Evolutionary conservation across 2,329 filamentous ascomycete species (phyloP).

Genomic region (Beauveria australis): DNA sequence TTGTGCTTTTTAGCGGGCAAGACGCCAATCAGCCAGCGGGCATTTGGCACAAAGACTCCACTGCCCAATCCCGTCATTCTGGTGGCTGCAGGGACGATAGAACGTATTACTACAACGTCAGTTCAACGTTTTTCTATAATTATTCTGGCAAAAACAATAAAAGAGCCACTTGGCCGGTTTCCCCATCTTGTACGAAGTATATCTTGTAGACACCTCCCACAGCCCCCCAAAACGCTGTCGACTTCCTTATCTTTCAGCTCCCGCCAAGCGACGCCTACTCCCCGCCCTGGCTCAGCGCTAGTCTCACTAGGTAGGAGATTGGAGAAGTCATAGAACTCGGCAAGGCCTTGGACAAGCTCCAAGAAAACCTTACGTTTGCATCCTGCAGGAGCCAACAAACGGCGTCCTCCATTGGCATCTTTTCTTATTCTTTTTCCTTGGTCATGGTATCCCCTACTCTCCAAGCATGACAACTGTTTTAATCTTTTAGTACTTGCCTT

Average conservation of each 20-base stretch:
- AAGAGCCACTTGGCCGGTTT: too few relatives aligned
- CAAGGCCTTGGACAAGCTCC: neutral
- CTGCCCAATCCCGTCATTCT: neutral
- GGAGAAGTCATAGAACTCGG: neutral
- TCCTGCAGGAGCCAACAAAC: neutral
- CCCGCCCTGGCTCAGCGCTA: constrained; percentile 4
- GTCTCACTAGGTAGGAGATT: neutral
- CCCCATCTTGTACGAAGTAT: too few relatives aligned
- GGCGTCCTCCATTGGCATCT: neutral
- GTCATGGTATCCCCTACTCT: neutral
- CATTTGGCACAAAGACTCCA: neutral
- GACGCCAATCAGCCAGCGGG: neutral
- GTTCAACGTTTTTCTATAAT: too few relatives aligned
- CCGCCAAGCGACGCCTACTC: neutral
- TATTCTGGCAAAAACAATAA: too few relatives aligned
- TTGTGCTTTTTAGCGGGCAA: neutral
- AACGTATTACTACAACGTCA: neutral
- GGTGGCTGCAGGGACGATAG: constrained; percentile 1
- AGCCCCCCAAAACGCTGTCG: neutral
- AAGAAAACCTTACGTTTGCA: constrained; percentile 7
- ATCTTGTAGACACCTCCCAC: neutral
- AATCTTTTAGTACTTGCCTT: neutral
- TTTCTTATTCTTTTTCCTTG: neutral
- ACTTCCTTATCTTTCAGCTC: constrained; percentile 1
- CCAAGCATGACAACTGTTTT: neutral